These are phyloP conservation scores for Hypoxylon sp. DNA, from an alignment of 2,329 filamentous ascomycete species.

Conservation along the genomic window DNA sequence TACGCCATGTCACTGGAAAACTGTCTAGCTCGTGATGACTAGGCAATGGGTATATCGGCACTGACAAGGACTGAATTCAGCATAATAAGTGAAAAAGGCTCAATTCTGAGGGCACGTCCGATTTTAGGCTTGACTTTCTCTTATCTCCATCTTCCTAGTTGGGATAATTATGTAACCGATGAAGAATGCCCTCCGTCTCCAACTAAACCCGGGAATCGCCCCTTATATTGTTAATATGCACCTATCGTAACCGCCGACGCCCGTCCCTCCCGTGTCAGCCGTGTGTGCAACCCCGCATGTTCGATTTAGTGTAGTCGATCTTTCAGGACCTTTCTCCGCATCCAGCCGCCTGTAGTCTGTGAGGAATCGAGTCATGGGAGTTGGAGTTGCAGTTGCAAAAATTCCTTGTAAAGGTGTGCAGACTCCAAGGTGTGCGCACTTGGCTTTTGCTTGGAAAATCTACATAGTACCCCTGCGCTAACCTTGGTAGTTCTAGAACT, in stretches of 20 bases:
- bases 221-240: conserved; percentile 33
- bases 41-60: conserved; percentile 1
- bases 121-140: conserved; percentile 37
- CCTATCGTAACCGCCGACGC: conserved; percentile 18
- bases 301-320: conserved; percentile 29
- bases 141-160: conserved; percentile 20
- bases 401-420: too few relatives aligned
- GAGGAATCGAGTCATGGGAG: conserved; percentile 10
- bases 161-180: conserved; percentile 24
- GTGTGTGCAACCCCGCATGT: conserved; percentile 36
- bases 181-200: conserved; percentile 14
- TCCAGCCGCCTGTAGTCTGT: conserved; percentile 4
- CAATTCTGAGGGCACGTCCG: conserved; percentile 25
- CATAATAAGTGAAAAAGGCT: conserved; percentile 40
- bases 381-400: too few relatives aligned
- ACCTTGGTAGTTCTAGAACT: conserved; percentile 37
- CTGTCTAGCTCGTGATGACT: too few relatives aligned
- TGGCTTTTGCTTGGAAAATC: conserved; percentile 25
- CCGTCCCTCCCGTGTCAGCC: conserved; percentile 4
- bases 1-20: conserved; percentile 8
- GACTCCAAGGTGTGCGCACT: not conserved
- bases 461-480: conserved; percentile 16
- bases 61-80: conserved; percentile 31
- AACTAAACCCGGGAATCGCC: conserved; percentile 8
- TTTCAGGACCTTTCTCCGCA: conserved; percentile 32